Conservation (phyloP, 306 rosid species). For the Lotus japonicus region DNA sequence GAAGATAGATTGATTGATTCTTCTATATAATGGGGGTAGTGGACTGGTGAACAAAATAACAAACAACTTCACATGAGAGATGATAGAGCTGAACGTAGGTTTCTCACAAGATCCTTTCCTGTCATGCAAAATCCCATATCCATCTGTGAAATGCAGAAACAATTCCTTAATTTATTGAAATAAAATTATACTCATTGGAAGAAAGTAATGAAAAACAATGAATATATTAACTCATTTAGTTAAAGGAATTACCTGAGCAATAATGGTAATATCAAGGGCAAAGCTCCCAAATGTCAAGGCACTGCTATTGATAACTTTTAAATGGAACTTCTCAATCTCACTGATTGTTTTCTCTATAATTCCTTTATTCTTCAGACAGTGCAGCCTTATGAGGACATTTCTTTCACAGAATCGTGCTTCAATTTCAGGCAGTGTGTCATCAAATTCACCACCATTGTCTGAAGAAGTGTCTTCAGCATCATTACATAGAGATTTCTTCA, state of each 20-base stretch:
- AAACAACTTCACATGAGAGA: conserved; percentile 40
- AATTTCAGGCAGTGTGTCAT: conserved; percentile 71
- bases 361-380: conserved; percentile 76
- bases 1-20: not conserved
- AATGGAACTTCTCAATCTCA: conserved; percentile 67
- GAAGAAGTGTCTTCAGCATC: conserved; percentile 41
- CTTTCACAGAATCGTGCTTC: conserved; percentile 81
- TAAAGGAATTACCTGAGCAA: conserved; percentile 64
- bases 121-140: conserved; percentile 58
- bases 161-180: not conserved
- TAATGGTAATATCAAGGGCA: conserved; percentile 75
- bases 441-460: conserved; percentile 5
- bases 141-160: conserved; percentile 55
- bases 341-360: conserved; percentile 49
- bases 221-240: not conserved
- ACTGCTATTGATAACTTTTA: conserved; percentile 58
- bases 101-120: conserved; percentile 63
- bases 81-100: conserved; percentile 47
- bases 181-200: not conserved
- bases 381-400: conserved; percentile 74
- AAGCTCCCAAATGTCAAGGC: conserved; percentile 69
- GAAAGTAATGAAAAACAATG: not conserved
- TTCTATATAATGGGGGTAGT: not conserved
- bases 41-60: not conserved
- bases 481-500: conserved; percentile 53